phyloP scores from a whole-genome alignment of 2,329 filamentous ascomycete species.

The Diaporthe eres region DNA sequence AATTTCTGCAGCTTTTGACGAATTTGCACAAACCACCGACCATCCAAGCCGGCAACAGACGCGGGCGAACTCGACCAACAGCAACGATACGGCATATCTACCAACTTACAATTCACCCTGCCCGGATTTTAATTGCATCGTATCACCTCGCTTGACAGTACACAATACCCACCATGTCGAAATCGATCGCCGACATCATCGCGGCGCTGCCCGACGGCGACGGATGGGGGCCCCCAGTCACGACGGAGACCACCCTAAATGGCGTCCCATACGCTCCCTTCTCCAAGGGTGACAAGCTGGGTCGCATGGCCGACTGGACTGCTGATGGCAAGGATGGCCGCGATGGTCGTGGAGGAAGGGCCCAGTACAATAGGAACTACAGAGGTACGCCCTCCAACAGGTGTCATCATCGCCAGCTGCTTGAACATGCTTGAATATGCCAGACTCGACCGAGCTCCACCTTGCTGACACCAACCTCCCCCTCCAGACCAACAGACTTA shows the following conservation, averaged over 20 bases:
- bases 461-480: constrained; percentile 41
- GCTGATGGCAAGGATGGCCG: constrained; percentile 87
- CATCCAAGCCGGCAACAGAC: neutral
- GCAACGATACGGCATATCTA: neutral
- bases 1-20: constrained; percentile 39
- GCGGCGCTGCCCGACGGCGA: constrained; percentile 80
- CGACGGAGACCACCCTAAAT: constrained; percentile 89
- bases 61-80: constrained; percentile 6
- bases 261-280: constrained; percentile 98
- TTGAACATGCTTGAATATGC: neutral
- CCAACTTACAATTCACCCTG: neutral
- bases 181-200: constrained; percentile 72
- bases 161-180: constrained; percentile 44
- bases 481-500: constrained; percentile 92
- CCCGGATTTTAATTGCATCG: neutral
- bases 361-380: constrained; percentile 93
- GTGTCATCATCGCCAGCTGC: constrained; percentile 2
- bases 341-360: constrained; percentile 79
- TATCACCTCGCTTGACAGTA: neutral
- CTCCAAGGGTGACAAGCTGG: constrained; percentile 98
- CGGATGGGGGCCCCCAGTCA: constrained; percentile 88
- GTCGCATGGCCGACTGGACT: constrained; percentile 99
- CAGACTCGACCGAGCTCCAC: neutral
- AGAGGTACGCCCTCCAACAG: constrained; percentile 74
- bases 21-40: constrained; percentile 27